Base-by-base conservation (phyloP, 148 eudicot genomes). In the Drosera capensis region DNA sequence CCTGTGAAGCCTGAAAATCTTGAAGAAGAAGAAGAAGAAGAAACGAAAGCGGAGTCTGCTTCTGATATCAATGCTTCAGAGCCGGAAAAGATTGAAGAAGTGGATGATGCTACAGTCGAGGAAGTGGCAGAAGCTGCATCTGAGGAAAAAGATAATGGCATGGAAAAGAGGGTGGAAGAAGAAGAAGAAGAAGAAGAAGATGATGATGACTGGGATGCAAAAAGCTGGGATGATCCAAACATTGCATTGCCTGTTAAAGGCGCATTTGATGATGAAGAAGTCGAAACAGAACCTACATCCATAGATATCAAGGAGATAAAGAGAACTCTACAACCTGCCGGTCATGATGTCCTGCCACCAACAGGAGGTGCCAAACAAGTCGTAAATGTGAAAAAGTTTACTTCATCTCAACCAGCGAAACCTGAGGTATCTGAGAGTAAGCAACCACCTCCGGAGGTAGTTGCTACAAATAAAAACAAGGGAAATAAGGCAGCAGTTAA, bases 141-240 rank as follows among this genome's bases (percentile, higher is more conserved):
- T 64, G 73, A 57, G 48, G 41, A 55, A 34, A 63, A 57, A 50
- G 83, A 68, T 31, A 73, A 71, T 66, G 73, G 58, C 25, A 29
- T 36, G 40, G 60, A 59, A 50, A 64, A 65, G 17, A 34, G 25
- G 19, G 49, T 23, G 19, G 55, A 25, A 14, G 58, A 45, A 24
- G 68, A 58, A 19, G 62, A 60, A 35, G 78, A 71, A 7, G 73
- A 67, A 1, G 94, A 72, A 0, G 79, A 74, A 0, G 86, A 74
- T 25, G 92, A 73, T 13, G 96, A 83, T 19, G 96, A 83, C 18
- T 83, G 96, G 96, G 96, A 88, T 79, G 94, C 83, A 23, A 88
- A 83, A 67, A 80, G 96, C 52, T 83, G 92, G 94, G 97, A 83
- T 63, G 94, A 77, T 43, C 67, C 74, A 34, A 70, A 77, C 58